Conservation (phyloP, 2,329 filamentous ascomycete species). For the Pseudogymnoascus sp. region DNA sequence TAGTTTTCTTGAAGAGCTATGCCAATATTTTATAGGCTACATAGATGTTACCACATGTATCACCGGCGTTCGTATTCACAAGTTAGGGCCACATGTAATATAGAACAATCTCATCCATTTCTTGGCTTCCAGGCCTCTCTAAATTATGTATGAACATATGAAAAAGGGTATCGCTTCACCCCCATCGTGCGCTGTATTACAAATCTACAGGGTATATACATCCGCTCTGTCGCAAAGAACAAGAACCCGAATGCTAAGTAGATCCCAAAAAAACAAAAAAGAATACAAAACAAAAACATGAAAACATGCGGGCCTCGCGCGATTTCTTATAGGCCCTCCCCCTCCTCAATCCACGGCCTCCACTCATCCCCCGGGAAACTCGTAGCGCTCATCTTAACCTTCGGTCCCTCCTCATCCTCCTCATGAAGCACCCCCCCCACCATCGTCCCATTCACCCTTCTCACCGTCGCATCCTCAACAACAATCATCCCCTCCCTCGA, state of each 20-base stretch:
- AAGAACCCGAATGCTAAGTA: background rate
- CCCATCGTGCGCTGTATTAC: background rate
- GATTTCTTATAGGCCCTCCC: constrained; percentile 20
- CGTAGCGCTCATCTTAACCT: constrained; percentile 53
- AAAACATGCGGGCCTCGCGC: background rate
- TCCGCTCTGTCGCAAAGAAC: background rate
- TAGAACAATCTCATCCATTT: constrained; percentile 40
- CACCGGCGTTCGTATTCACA: constrained; percentile 16
- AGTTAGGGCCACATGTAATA: constrained; percentile 42
- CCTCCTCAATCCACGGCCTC: constrained; percentile 39
- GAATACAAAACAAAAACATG: background rate
- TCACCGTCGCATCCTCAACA: background rate
- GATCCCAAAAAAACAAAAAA: background rate
- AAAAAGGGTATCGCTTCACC: background rate
- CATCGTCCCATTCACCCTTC: constrained; percentile 14
- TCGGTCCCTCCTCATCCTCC: constrained; percentile 29
- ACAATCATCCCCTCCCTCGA: background rate
- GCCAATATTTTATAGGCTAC: background rate
- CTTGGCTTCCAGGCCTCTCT: constrained; percentile 44
- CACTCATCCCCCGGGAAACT: constrained; percentile 65
- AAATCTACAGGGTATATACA: background rate
- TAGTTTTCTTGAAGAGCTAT: background rate
- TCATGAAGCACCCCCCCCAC: constrained; percentile 29
- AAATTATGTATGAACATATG: constrained; percentile 21
- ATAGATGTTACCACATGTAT: background rate